These are phyloP conservation scores for Kwoniella botswanensis DNA, from an alignment of 768 basidiomycete genomes.

Conservation along the genomic window DNA sequence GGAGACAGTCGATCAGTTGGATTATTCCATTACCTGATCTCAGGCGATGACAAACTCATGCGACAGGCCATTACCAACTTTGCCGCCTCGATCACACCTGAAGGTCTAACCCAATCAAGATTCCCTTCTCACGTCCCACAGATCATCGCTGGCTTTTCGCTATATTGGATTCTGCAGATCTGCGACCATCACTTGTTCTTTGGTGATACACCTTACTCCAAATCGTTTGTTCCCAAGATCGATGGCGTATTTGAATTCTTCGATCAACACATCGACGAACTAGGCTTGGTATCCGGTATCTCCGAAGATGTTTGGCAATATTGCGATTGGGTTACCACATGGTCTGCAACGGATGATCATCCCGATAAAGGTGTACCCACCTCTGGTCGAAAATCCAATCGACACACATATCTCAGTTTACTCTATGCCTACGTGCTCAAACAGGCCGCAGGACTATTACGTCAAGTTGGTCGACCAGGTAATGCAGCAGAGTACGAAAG, in stretches of 20 bases:
- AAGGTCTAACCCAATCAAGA: constrained; percentile 39
- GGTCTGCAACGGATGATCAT: constrained; percentile 29
- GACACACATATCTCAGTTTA: constrained; percentile 28
- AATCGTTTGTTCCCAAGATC: constrained; percentile 28
- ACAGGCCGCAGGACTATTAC: constrained; percentile 20
- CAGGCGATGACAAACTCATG: constrained; percentile 39
- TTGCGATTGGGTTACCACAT: constrained; percentile 40
- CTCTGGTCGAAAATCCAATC: constrained; percentile 26
- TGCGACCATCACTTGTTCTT: constrained; percentile 39
- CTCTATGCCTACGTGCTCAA: constrained; percentile 28
- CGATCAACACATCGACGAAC: constrained; percentile 33
- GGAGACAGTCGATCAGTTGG: constrained; percentile 41
- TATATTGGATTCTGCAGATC: constrained; percentile 36
- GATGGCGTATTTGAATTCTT: constrained; percentile 42
- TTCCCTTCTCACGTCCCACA: constrained; percentile 40
- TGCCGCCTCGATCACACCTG: constrained; percentile 34
- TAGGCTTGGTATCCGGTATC: constrained; percentile 34
- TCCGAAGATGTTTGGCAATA: constrained; percentile 38
- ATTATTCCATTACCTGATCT: constrained; percentile 42
- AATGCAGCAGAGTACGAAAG: constrained; percentile 24
- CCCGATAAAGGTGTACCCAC: constrained; percentile 37
- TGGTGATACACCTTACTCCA: constrained; percentile 28
- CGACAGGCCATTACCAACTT: constrained; percentile 39
- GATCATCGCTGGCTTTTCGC: constrained; percentile 44
- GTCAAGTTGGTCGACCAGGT: constrained; percentile 23